A percentile compares a stretch with the other conserved stretches of the same genome.
phyloP scores from a whole-genome alignment of 805 yeast species.

The Wickerhamiella musiphila region DNA sequence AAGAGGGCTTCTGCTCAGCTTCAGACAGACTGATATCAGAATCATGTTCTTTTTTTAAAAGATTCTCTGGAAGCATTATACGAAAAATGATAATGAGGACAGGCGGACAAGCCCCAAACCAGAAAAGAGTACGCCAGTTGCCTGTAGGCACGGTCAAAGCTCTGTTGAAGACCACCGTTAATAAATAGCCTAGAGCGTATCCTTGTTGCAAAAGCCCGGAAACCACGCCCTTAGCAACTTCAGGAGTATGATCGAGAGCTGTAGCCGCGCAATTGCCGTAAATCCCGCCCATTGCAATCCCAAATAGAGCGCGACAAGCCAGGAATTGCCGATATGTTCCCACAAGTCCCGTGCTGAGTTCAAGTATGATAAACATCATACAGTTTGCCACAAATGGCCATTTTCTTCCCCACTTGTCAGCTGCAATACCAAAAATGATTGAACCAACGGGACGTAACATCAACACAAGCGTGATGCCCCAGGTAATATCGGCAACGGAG shows the following conservation, averaged over 20 bases:
- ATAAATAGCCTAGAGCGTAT: conserved; percentile 51
- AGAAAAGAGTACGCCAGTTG: conserved; percentile 54
- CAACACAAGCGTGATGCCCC: conserved; percentile 58
- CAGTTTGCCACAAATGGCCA: conserved; percentile 44
- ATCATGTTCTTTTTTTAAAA: conserved; percentile 23
- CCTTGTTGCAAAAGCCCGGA: conserved; percentile 70
- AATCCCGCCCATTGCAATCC: conserved; percentile 56
- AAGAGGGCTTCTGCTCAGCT: too few species aligned
- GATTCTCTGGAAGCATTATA: conserved; percentile 39
- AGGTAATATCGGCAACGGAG: conserved; percentile 35
- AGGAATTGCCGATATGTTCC: conserved; percentile 40
- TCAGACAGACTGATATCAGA: conserved; percentile 8
- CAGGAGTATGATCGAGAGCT: conserved; percentile 49
- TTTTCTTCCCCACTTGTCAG: conserved; percentile 48
- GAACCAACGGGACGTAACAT: conserved; percentile 64
- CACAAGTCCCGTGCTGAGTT: conserved; percentile 51
- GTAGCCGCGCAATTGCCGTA: conserved; percentile 50
- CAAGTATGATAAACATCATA: conserved; percentile 34
- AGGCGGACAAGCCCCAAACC: conserved; percentile 60
- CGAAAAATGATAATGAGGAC: conserved; percentile 43
- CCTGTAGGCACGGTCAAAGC: conserved; percentile 36
- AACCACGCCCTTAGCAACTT: conserved; percentile 38
- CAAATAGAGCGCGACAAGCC: conserved; percentile 46
- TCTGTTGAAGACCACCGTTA: conserved; percentile 47
- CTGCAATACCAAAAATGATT: conserved; percentile 40